phyloP scores from a whole-genome alignment of 2,329 filamentous ascomycete species.

The Colletotrichum tropicale region DNA sequence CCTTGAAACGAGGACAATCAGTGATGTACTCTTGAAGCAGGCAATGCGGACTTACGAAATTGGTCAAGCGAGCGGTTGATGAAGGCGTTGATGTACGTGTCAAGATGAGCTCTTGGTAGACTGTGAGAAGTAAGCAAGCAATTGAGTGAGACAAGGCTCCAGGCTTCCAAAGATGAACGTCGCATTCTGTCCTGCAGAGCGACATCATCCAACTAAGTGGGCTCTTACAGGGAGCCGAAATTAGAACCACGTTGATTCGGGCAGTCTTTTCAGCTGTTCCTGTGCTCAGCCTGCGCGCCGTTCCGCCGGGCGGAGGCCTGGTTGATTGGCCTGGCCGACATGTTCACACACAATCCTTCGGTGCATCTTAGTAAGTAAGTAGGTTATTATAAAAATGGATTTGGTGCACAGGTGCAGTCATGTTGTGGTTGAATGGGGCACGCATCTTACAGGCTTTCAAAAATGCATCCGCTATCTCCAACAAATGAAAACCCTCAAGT shows the following conservation, averaged over 20 bases:
- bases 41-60: fast-evolving
- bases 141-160: neutral
- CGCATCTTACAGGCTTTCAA: neutral
- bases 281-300: neutral
- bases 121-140: neutral
- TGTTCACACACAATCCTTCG: neutral
- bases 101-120: neutral
- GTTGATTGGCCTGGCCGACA: neutral
- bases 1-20: fast-evolving
- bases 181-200: neutral
- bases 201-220: neutral
- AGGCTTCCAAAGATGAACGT: neutral
- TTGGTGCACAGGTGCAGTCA: neutral
- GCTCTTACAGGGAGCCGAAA: neutral
- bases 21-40: fast-evolving
- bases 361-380: neutral
- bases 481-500: neutral
- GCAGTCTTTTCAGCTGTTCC: neutral
- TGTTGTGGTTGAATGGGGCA: neutral
- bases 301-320: neutral
- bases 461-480: neutral
- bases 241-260: neutral
- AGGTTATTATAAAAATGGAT: neutral
- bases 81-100: neutral
- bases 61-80: neutral